Conservation (phyloP, 1,284 basidiomycete species). For the Microbotryum saponariae region DNA sequence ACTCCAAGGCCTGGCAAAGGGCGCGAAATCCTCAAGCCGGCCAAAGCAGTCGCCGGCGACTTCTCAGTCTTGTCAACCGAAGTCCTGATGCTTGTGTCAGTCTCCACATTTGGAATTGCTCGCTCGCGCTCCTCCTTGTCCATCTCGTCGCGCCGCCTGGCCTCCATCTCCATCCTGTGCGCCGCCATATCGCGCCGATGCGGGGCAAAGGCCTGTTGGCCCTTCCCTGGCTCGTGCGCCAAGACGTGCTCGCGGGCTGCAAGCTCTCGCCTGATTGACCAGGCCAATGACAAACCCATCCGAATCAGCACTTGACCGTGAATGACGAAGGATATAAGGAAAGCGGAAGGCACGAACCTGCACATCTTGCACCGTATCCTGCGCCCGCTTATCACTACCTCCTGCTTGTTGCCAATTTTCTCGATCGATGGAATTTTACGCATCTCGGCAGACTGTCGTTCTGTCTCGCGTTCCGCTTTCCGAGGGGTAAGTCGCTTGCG, state of each 20-base stretch:
- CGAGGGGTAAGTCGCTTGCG: constrained; percentile 30
- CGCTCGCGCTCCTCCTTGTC: constrained; percentile 11
- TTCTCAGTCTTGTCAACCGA: too few species aligned
- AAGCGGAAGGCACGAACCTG: constrained; percentile 47
- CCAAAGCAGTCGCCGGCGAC: constrained; percentile 4
- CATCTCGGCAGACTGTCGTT: too few species aligned
- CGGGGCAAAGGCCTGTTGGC: constrained; percentile 38
- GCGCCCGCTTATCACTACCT: constrained; percentile 33
- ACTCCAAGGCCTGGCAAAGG: constrained; percentile 3
- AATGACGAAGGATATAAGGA: background rate
- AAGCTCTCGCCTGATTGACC: constrained; percentile 59
- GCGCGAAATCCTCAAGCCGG: constrained; percentile 6
- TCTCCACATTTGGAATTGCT: background rate
- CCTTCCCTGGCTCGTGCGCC: constrained; percentile 62
- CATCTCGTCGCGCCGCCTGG: constrained; percentile 20
- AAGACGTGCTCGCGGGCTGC: constrained; percentile 85
- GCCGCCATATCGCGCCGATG: constrained; percentile 36
- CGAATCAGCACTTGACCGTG: background rate
- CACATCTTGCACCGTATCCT: constrained; percentile 85
- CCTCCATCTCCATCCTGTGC: constrained; percentile 32
- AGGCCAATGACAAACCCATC: background rate
- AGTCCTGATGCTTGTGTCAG: too few species aligned
- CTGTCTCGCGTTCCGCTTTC: constrained; percentile 10
- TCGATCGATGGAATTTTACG: constrained; percentile 6
- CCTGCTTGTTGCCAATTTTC: constrained; percentile 25